Evolutionary conservation across 2,329 filamentous ascomycete genomes (phyloP).

Genomic region (Echinosphaeria canescens): DNA sequence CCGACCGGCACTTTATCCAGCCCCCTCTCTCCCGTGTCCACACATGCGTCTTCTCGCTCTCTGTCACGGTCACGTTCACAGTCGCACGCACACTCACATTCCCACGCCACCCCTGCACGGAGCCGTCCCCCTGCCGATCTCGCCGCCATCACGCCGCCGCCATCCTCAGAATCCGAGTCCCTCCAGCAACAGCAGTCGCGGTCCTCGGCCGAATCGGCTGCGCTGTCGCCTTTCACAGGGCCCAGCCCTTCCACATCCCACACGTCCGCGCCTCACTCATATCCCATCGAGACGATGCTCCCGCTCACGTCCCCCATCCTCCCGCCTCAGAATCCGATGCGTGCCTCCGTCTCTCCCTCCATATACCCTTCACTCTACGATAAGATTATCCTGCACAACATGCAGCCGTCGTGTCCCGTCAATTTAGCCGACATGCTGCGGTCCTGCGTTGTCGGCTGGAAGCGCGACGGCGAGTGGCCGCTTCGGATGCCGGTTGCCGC

Average conservation of each 20-base stretch:
- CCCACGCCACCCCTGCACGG: constrained; percentile 11
- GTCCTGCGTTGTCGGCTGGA: constrained; percentile 78
- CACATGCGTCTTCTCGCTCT: constrained; percentile 9
- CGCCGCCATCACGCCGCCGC: constrained; percentile 3
- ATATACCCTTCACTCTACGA: constrained; percentile 72
- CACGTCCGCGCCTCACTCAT: constrained; percentile 8
- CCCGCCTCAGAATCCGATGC: constrained; percentile 52
- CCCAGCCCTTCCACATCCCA: constrained; percentile 6
- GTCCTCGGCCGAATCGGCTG: constrained; percentile 8
- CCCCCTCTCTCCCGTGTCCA: constrained; percentile 8
- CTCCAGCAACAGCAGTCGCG: constrained; percentile 6
- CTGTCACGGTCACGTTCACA: no score
- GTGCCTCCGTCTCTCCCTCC: constrained; percentile 49
- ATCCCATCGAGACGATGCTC: constrained; percentile 39
- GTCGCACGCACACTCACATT: no score
- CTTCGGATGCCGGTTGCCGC: no score
- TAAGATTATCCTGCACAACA: constrained; percentile 61
- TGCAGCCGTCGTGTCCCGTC: constrained; percentile 72
- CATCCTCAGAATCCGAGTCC: constrained; percentile 5
- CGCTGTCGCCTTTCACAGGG: no score
- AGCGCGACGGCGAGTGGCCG: constrained; percentile 84
- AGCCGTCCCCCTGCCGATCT: constrained; percentile 16
- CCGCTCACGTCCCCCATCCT: constrained; percentile 56
- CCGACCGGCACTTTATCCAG: constrained; percentile 2
- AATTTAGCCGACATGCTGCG: constrained; percentile 66